Conservation (phyloP, 2,329 filamentous ascomycete species). For the Arachnopeziza araneosa region DNA sequence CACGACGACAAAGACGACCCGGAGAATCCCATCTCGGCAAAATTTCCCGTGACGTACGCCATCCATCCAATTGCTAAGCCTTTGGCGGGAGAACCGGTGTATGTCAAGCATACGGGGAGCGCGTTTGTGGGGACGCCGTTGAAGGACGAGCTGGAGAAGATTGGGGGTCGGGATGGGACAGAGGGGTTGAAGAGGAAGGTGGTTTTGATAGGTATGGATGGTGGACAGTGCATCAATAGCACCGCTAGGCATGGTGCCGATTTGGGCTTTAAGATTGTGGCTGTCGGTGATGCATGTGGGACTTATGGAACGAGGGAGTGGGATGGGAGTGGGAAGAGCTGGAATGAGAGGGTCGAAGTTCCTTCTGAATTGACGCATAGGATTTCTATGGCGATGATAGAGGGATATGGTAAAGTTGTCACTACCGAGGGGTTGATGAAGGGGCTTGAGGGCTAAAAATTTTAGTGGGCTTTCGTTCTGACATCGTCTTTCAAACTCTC, state of each 20-base stretch:
- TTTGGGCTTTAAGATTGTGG: slow-evolving; percentile 19
- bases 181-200: slow-evolving; percentile 7
- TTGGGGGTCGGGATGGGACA: neutral
- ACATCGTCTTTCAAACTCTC: too few species aligned
- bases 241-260: slow-evolving; percentile 19
- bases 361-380: slow-evolving; percentile 16
- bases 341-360: neutral
- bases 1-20: slow-evolving; percentile 17
- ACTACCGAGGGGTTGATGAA: slow-evolving; percentile 2
- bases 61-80: slow-evolving; percentile 16
- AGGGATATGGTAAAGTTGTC: slow-evolving; percentile 6
- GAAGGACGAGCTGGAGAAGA: neutral
- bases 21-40: slow-evolving; percentile 10
- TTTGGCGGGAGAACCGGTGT: slow-evolving; percentile 6
- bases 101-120: slow-evolving; percentile 20
- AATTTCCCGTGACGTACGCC: slow-evolving; percentile 10
- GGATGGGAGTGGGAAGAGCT: slow-evolving; percentile 5
- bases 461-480: too few species aligned
- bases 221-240: slow-evolving; percentile 20
- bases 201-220: slow-evolving; percentile 22
- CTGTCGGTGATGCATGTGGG: slow-evolving; percentile 22
- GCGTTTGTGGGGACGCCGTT: slow-evolving; percentile 13
- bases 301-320: slow-evolving; percentile 15
- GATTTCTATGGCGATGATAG: slow-evolving; percentile 18
- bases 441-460: neutral